These are phyloP conservation scores for Fusarium sp. DNA, from an alignment of 2,329 filamentous ascomycete species.

Conservation along the genomic window DNA sequence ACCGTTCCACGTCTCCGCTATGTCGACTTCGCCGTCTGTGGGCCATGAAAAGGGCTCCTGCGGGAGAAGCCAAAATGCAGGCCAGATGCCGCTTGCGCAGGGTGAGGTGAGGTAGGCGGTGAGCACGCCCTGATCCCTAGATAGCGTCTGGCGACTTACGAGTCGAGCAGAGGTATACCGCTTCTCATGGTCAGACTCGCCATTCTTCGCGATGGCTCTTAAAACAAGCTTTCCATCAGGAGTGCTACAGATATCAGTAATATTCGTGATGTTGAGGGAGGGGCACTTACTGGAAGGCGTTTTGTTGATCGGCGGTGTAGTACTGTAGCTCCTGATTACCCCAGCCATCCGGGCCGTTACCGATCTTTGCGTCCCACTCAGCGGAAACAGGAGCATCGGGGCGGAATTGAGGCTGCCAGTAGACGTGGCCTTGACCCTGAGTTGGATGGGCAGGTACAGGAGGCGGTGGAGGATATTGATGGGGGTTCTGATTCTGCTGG, in stretches of 20 bases:
- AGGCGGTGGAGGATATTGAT: constrained; percentile 15
- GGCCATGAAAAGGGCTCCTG: constrained; percentile 69
- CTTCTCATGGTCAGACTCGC: constrained; percentile 51
- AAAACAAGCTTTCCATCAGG: constrained; percentile 64
- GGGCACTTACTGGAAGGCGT: constrained; percentile 62
- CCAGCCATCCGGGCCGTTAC: constrained; percentile 69
- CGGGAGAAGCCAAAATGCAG: constrained; percentile 71
- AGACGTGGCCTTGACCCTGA: constrained; percentile 47
- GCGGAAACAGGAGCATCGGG: constrained; percentile 58
- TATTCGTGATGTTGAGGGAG: neutral
- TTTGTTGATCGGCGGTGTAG: constrained; percentile 62
- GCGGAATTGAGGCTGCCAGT: constrained; percentile 66
- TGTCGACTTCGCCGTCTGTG: constrained; percentile 69
- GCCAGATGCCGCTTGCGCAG: constrained; percentile 68
- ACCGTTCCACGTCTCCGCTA: constrained; percentile 71
- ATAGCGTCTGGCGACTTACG: constrained; percentile 63
- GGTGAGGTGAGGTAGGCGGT: constrained; percentile 64
- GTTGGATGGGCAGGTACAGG: constrained; percentile 37
- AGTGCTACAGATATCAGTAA: constrained; percentile 49
- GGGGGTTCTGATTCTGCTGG: constrained; percentile 12
- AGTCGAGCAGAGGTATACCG: constrained; percentile 67
- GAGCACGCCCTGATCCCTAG: constrained; percentile 63
- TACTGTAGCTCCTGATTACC: constrained; percentile 71
- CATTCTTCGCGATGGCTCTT: constrained; percentile 59
- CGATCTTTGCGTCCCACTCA: constrained; percentile 66